These are phyloP conservation scores for Clarkia xantiana DNA, from an alignment of 345 rosid genomes.

Conservation along the genomic window DNA sequence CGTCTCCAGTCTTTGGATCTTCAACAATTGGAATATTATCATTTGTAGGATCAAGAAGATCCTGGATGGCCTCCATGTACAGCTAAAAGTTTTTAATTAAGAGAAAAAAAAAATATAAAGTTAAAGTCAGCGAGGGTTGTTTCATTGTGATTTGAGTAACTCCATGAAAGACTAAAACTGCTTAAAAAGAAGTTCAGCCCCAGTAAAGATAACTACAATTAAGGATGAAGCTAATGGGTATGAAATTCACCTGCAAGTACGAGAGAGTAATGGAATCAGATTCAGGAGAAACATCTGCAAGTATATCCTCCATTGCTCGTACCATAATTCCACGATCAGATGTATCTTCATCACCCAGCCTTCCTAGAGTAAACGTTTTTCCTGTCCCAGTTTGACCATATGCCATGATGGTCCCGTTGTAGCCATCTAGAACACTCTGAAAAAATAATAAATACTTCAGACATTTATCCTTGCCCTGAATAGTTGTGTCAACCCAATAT, in stretches of 20 bases:
- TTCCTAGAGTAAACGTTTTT: conserved; percentile 88
- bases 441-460: conserved; percentile 1
- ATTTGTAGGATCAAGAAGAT: conserved; percentile 80
- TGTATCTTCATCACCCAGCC: conserved; percentile 76
- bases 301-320: conserved; percentile 88
- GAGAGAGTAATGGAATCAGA: conserved; percentile 75
- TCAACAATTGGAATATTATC: conserved; percentile 89
- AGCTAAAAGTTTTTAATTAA: conserved; percentile 27
- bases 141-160: background rate
- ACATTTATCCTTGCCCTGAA: background rate
- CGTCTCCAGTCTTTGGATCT: conserved; percentile 94
- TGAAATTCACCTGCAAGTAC: conserved; percentile 62
- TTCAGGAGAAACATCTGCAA: conserved; percentile 47
- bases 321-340: conserved; percentile 99
- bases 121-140: background rate
- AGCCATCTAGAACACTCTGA: conserved; percentile 95
- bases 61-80: conserved; percentile 97
- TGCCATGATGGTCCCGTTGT: conserved; percentile 97
- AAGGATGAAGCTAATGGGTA: background rate
- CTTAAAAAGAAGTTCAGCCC: background rate
- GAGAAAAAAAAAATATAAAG: background rate
- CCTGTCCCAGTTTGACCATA: conserved; percentile 99
- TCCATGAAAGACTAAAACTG: background rate
- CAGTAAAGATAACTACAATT: background rate
- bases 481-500: background rate